Evolutionary conservation across 495 filamentous ascomycete species (phyloP).

Genomic region (Sabuloglossum arenarium): DNA sequence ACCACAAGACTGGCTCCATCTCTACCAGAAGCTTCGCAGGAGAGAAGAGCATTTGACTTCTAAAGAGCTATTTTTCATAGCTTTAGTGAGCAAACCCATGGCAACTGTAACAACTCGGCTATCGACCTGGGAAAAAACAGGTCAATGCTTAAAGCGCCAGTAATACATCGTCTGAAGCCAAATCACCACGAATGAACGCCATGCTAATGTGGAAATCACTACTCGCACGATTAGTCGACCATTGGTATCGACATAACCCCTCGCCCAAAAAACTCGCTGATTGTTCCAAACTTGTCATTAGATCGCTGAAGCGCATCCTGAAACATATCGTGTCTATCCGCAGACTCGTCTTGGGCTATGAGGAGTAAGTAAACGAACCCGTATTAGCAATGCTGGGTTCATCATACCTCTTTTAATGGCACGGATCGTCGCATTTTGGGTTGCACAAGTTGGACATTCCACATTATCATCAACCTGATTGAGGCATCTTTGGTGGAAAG

Average conservation of each 20-base stretch:
- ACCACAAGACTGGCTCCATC: too few relatives aligned
- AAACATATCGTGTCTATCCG: constrained; percentile 81
- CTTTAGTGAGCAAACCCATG: background rate
- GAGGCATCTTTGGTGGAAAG: constrained; percentile 78
- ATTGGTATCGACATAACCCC: constrained; percentile 51
- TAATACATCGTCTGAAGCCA: background rate
- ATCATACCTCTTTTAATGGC: constrained; percentile 41
- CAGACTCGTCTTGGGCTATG: constrained; percentile 60
- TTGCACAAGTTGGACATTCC: constrained; percentile 70
- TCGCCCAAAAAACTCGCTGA: constrained; percentile 85
- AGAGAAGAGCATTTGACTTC: too few relatives aligned
- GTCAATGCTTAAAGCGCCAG: background rate
- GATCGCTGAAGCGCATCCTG: constrained; percentile 56
- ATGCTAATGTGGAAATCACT: background rate
- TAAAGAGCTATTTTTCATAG: too few relatives aligned
- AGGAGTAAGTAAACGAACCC: background rate
- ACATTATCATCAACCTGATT: constrained; percentile 36
- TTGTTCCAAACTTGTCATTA: constrained; percentile 64
- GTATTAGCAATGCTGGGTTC: background rate
- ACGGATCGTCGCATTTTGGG: constrained; percentile 64
- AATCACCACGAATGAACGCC: background rate
- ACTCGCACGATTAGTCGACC: constrained; percentile 2
- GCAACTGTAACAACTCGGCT: background rate
- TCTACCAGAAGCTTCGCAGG: too few relatives aligned
- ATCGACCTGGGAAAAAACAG: background rate